Evolutionary conservation across 345 rosid genomes (phyloP).

Genomic region (Eucalyptus globulus): DNA sequence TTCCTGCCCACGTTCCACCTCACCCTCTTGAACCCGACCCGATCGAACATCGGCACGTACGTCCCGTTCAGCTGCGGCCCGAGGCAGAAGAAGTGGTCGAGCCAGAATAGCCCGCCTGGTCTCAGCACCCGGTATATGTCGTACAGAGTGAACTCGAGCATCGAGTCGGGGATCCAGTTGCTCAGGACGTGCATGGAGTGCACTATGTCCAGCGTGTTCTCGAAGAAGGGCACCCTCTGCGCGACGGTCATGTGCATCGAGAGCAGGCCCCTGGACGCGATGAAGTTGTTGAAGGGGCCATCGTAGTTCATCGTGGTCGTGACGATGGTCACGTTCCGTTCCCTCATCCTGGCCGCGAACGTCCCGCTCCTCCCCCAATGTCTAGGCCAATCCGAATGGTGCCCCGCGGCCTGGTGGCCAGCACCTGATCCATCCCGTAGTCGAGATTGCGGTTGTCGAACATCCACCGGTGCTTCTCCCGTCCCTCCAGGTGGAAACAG

Average conservation of each 20-base stretch:
- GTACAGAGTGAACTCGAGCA: slow-evolving; percentile 33
- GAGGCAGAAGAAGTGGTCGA: slow-evolving; percentile 39
- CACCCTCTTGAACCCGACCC: slow-evolving; percentile 27
- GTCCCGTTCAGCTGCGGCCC: slow-evolving; percentile 35
- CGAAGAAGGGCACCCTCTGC: slow-evolving; percentile 47
- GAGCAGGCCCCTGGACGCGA: slow-evolving; percentile 40
- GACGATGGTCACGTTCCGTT: slow-evolving; percentile 31
- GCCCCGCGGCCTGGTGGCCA: slow-evolving; percentile 9
- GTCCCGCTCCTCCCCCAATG: slow-evolving; percentile 32
- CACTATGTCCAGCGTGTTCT: slow-evolving; percentile 39
- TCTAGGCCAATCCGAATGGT: slow-evolving; percentile 34
- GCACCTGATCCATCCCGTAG: slow-evolving; percentile 29
- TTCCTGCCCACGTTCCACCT: slow-evolving; percentile 34
- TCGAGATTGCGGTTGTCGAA: slow-evolving; percentile 15
- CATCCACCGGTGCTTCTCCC: slow-evolving; percentile 29
- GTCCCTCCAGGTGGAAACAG: slow-evolving; percentile 31
- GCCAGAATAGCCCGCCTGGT: slow-evolving; percentile 48
- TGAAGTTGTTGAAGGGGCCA: slow-evolving; percentile 46
- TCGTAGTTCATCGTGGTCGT: slow-evolving; percentile 36
- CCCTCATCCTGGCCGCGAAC: slow-evolving; percentile 54
- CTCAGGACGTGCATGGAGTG: slow-evolving; percentile 39
- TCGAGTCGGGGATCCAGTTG: slow-evolving; percentile 30
- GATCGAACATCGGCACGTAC: slow-evolving; percentile 16
- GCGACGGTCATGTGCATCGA: slow-evolving; percentile 28
- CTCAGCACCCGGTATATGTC: slow-evolving; percentile 42